Evolutionary conservation across 805 yeast species (phyloP), one percentile per base, ranked within the genome.

Genomic region (Lipomyces oligophaga): DNA sequence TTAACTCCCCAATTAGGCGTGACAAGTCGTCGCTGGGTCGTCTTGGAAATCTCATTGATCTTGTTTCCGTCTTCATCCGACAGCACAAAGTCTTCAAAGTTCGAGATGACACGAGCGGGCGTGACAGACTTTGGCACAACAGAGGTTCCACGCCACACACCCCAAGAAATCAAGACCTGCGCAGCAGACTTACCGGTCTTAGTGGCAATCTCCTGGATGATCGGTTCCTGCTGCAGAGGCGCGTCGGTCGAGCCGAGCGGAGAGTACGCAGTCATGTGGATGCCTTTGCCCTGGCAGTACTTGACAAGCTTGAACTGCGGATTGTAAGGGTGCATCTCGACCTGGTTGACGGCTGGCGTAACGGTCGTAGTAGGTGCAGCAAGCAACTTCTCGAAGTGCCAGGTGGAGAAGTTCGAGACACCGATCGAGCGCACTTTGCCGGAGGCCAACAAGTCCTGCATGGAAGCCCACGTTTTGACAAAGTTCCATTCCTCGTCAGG

Each of bases 321-420:
- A 47, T 81, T 71, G 55, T 74, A 74, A 38, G 89, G 87, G 65
- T 86, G 94, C 32, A 80, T 67, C 70, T 86, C 95, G 50, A 83
- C 74, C 70, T 86, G 95, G 67, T 81, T 78, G 37, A 72, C 78
- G 13, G 77, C 88, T 5, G 95, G 95, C 26, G 72, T 74, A 42
- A 77, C 65, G 31, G 67, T 76, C 42, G 75, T 50, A 4, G 47
- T 45, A 22, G 54, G 54, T 10, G 57, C 55, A 16, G 37, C 45
- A 36, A 54, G 39, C 27, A 54, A 33, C 25, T 33, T 37, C 37
- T 54, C 55, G 20, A 54, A 38, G 34, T 49, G 48, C 16, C 36
- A 43, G 13, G 47, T 67, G 15, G 86, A 75, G 63, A 80, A 77
- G 69, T 86, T 85, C 25, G 89, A 81, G 33, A 85, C 85, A 57